Evolutionary conservation across 441 rosid genomes (phyloP).

Genomic region (Viola pubescens): DNA sequence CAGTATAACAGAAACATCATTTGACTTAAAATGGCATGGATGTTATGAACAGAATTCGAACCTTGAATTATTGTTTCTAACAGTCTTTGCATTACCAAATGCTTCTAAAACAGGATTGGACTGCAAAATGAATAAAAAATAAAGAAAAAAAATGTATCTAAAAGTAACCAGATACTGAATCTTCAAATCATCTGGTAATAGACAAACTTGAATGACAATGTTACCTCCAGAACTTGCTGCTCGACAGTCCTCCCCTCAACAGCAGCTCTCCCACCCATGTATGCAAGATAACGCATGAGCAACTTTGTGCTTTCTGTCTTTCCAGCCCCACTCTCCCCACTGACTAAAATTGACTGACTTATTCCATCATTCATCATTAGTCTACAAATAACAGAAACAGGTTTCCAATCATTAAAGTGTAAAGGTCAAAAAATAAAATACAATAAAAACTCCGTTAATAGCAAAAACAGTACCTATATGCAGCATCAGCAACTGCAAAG

Average conservation of each 20-base stretch:
- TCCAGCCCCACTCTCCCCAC: constrained; percentile 99
- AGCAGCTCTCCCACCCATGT: constrained; percentile 98
- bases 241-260: constrained; percentile 92
- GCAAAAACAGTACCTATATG: constrained; percentile 57
- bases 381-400: constrained; percentile 39
- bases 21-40: constrained; percentile 3
- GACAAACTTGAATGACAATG: constrained; percentile 6
- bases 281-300: constrained; percentile 97
- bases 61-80: constrained; percentile 99
- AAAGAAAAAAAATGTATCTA: constrained; percentile 2
- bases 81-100: constrained; percentile 99
- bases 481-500: constrained; percentile 93
- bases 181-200: constrained; percentile 8
- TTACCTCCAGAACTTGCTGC: constrained; percentile 97
- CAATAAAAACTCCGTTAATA: constrained; percentile 2
- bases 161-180: constrained; percentile 6
- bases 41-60: constrained; percentile 19
- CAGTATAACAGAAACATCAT: constrained; percentile 7
- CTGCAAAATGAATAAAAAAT: constrained; percentile 39
- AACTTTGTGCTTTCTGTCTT: constrained; percentile 96
- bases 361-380: constrained; percentile 83
- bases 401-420: constrained; percentile 12
- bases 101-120: constrained; percentile 99
- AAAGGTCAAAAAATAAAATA: not conserved
- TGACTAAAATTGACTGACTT: constrained; percentile 92